Conservation (phyloP, 2,329 filamentous ascomycete genomes). For the Juglanconis juglandina region DNA sequence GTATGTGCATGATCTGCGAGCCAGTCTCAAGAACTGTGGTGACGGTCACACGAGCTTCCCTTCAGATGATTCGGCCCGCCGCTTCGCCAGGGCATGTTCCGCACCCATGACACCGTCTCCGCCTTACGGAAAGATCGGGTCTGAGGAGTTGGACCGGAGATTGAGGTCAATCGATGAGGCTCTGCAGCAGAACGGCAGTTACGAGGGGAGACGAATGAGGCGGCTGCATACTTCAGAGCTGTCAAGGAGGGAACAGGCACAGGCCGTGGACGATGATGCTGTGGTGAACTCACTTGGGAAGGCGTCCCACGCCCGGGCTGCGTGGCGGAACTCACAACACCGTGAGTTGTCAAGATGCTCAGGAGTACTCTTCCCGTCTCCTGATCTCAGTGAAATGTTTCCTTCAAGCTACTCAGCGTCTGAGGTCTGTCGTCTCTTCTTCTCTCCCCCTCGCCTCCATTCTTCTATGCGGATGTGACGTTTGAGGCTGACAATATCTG, state of each 20-base stretch:
- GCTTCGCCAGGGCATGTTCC: background rate
- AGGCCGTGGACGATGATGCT: background rate
- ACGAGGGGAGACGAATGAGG: no score
- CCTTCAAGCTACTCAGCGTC: background rate
- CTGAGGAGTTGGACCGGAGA: slow-evolving; percentile 2
- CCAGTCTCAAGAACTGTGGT: background rate
- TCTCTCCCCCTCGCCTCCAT: background rate
- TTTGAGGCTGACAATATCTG: background rate
- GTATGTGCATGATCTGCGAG: no score
- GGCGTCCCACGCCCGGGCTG: background rate
- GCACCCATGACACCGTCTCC: background rate
- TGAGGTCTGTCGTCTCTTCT: background rate
- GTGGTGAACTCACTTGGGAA: background rate
- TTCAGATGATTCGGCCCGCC: background rate
- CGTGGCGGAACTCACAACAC: background rate
- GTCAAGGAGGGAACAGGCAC: background rate
- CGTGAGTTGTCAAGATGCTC: background rate
- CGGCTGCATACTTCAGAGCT: slow-evolving; percentile 3
- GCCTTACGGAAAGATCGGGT: background rate
- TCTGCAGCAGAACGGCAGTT: background rate
- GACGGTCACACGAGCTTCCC: background rate
- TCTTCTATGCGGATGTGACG: background rate
- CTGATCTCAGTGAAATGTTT: background rate
- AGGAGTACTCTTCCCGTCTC: background rate
- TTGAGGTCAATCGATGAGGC: background rate